Conservation (phyloP, 2,329 filamentous ascomycete species). For the Apiospora phragmitis region DNA sequence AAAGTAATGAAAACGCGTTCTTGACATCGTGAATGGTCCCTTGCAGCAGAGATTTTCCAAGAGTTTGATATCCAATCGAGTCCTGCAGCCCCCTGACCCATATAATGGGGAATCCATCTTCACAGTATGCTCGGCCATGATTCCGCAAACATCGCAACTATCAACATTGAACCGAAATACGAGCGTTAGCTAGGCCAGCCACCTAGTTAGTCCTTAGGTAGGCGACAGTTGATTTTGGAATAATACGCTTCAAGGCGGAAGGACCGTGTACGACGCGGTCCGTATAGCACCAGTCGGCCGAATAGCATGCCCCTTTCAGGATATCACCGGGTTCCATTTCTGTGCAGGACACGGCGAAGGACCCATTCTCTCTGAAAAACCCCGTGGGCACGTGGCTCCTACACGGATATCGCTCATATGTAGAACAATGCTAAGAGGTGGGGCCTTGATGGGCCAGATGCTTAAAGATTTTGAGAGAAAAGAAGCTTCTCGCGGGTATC, state of each 20-base stretch:
- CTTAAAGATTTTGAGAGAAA: background rate
- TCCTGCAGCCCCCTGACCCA: background rate
- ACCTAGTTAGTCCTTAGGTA: background rate
- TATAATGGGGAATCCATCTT: background rate
- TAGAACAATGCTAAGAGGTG: background rate
- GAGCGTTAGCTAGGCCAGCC: background rate
- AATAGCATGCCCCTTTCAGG: background rate
- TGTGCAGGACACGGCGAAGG: background rate
- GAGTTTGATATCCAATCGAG: background rate
- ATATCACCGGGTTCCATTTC: background rate
- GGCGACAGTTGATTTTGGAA: background rate
- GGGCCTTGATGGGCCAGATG: background rate
- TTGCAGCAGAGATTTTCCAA: conserved; percentile 4
- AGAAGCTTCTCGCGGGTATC: background rate
- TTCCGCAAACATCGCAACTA: background rate
- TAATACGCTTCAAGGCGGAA: too few species aligned
- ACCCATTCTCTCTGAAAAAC: background rate
- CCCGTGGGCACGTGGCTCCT: background rate
- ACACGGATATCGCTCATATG: background rate
- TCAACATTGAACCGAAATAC: background rate
- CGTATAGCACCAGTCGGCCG: background rate
- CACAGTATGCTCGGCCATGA: background rate
- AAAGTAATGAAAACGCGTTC: conserved; percentile 2
- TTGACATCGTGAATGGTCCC: conserved; percentile 7
- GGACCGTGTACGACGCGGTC: background rate